Evolutionary conservation across 2,329 filamentous ascomycete genomes (phyloP), one percentile per base, ranked within the genome.

Genomic region (Phyllachora maydis): DNA sequence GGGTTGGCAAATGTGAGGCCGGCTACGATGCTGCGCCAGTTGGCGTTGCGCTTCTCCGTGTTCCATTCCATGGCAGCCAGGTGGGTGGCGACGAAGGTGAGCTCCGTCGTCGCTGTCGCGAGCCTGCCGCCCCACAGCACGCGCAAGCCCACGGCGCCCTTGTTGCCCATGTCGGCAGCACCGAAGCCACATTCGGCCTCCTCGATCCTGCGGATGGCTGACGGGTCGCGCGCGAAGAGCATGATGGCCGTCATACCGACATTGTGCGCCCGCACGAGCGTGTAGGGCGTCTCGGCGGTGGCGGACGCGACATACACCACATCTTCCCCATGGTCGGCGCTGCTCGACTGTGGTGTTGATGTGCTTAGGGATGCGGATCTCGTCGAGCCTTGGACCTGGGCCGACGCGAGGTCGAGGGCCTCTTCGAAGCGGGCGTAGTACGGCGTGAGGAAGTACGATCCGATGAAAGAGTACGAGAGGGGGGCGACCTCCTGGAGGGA

Each of bases 401-500:
- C 45, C 6, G 67, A 65, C 1, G 78, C 81, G 27, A 71, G 54
- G 32, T 75, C 65, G 26, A 95, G 56, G 1, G 78, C 76, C 28
- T 72, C 57, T 22, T 63, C 59, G 42, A 88, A 73, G 14, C 64
- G 61, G 27, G 67, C 53, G 35, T 88, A 68, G 45, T 91, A 95
- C 0, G 75, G 69, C 14, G 58, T 58, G 17, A 95, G 51, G 33
- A 77, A 76, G 11, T 76, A 73, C 18, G 77, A 75, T 15, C 85
- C 85, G 21, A 93, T 71, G 43, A 95, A 91, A 13, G 77, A 68
- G 39, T 81, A 68, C 24, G 73, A 64, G 23, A 95, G 61, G 1
- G 88, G 88, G 7, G 83, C 76, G 30, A 93, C 60, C 49, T 98
- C 88, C 47, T 98, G 83, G 11, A 98, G 61, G 58, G 82, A 81